phyloP scores from a whole-genome alignment of 805 yeast species.

The Brettanomyces custersianus region DNA sequence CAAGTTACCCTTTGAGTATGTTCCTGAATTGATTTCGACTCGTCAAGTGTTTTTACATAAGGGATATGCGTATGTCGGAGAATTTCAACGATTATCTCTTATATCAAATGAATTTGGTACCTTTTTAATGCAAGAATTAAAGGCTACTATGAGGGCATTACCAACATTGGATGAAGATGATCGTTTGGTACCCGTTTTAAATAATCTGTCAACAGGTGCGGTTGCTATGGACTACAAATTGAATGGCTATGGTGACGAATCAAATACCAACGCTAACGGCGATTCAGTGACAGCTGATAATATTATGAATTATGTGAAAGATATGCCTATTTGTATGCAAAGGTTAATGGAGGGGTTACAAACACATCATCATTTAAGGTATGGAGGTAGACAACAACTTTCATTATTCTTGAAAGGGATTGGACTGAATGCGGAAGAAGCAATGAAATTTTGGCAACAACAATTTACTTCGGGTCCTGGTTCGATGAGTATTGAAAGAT shows the following conservation, averaged over 20 bases:
- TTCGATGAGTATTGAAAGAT: conserved; percentile 58
- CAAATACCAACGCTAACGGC: conserved; percentile 12
- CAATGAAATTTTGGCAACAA: conserved; percentile 72
- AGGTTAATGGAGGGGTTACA: conserved; percentile 55
- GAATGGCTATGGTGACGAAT: conserved; percentile 4
- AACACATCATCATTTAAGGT: conserved; percentile 63
- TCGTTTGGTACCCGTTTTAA: conserved; percentile 73
- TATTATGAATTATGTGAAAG: conserved; percentile 47
- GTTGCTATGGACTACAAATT: conserved; percentile 39
- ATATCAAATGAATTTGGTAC: conserved; percentile 60
- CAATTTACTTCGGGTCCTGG: conserved; percentile 48
- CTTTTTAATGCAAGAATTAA: conserved; percentile 41
- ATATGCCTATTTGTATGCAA: conserved; percentile 68
- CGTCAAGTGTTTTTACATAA: conserved; percentile 56
- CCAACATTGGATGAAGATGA: conserved; percentile 90
- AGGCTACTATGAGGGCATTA: conserved; percentile 63
- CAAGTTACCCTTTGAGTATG: conserved; percentile 82
- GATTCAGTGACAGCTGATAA: conserved; percentile 49
- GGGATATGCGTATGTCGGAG: conserved; percentile 83
- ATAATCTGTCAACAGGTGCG: conserved; percentile 68
- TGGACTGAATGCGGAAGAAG: conserved; percentile 82
- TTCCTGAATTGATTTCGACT: conserved; percentile 65
- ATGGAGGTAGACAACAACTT: conserved; percentile 78
- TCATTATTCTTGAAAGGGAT: conserved; percentile 81
- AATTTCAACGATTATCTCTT: conserved; percentile 65